These are phyloP conservation scores for Boletus sp. DNA, from an alignment of 1,284 basidiomycete genomes.

Conservation along the genomic window DNA sequence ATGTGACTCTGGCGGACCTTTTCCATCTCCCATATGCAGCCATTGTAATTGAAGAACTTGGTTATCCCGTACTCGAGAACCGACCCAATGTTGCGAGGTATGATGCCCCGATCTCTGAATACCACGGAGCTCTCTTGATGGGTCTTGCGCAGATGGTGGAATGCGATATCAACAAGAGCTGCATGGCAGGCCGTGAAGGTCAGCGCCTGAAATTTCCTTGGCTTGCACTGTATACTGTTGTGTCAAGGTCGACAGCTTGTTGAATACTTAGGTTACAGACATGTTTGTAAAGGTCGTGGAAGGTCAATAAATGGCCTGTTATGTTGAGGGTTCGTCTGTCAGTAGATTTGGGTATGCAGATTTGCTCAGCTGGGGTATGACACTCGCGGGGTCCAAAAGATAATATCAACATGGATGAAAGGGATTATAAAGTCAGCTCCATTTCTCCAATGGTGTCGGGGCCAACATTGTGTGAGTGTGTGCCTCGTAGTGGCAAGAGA, in stretches of 20 bases:
- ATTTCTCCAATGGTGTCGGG: conserved; percentile 42
- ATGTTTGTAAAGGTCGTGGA: too few relatives aligned
- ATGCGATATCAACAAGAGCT: conserved; percentile 40
- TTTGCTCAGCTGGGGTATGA: not conserved
- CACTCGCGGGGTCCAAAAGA: too few relatives aligned
- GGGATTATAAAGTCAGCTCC: too few relatives aligned
- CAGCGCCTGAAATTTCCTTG: conserved; percentile 22
- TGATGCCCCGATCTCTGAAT: not conserved
- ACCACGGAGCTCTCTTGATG: not conserved
- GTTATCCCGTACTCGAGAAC: conserved; percentile 27
- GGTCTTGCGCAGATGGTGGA: conserved; percentile 42
- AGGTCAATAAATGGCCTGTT: too few relatives aligned
- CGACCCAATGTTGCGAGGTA: conserved; percentile 37
- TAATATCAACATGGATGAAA: too few relatives aligned
- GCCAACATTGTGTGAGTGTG: conserved; percentile 28
- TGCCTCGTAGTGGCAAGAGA: conserved; percentile 21
- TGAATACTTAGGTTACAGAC: too few relatives aligned
- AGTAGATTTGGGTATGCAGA: too few relatives aligned
- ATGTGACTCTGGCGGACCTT: conserved; percentile 57
- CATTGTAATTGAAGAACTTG: conserved; percentile 37
- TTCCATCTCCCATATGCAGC: conserved; percentile 56
- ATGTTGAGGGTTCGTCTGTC: too few relatives aligned
- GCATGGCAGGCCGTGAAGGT: conserved; percentile 44
- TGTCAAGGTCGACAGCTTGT: not conserved
- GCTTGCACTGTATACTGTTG: not conserved